These are phyloP conservation scores for Picea sitchensis DNA, from an alignment of 75 land plant species.

Conservation along the genomic window DNA sequence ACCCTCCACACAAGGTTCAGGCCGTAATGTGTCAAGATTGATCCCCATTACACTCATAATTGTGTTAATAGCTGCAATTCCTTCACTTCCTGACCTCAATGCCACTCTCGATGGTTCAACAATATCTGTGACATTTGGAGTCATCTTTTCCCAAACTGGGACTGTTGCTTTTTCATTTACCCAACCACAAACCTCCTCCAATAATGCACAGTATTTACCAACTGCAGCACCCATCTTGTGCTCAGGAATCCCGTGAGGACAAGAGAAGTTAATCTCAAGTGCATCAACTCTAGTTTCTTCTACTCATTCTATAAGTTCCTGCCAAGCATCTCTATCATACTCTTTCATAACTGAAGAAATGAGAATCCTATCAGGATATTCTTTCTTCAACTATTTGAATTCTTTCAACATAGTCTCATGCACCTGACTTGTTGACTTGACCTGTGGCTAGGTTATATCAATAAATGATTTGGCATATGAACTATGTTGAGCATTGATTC, in stretches of 20 bases:
- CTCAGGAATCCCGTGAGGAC: conserved; percentile 99
- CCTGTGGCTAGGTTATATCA: too few species aligned
- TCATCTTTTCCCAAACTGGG: conserved; percentile 99
- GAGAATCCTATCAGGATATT: conserved; percentile 92
- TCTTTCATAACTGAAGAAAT: conserved; percentile 99
- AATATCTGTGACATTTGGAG: conserved; percentile 97
- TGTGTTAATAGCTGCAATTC: conserved; percentile 93
- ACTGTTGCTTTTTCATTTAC: conserved; percentile 93
- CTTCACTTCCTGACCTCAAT: conserved; percentile 83
- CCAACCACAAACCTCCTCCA: conserved; percentile 97
- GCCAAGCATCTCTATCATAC: conserved; percentile 91
- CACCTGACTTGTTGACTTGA: too few species aligned
- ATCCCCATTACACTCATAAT: conserved; percentile 99
- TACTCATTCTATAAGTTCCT: conserved; percentile 95
- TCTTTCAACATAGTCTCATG: conserved; percentile 89
- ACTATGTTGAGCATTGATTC: too few species aligned
- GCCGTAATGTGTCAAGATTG: conserved; percentile 83
- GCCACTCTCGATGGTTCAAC: conserved; percentile 89
- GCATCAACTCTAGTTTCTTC: conserved; percentile 99
- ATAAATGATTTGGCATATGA: too few species aligned
- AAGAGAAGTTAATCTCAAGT: conserved; percentile 93
- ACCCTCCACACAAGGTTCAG: conserved; percentile 99
- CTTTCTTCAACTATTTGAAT: conserved; percentile 84
- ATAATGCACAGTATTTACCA: conserved; percentile 86
- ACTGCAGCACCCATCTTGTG: conserved; percentile 99